phyloP scores from a whole-genome alignment of 306 rosid species.

The Glycine soja region DNA sequence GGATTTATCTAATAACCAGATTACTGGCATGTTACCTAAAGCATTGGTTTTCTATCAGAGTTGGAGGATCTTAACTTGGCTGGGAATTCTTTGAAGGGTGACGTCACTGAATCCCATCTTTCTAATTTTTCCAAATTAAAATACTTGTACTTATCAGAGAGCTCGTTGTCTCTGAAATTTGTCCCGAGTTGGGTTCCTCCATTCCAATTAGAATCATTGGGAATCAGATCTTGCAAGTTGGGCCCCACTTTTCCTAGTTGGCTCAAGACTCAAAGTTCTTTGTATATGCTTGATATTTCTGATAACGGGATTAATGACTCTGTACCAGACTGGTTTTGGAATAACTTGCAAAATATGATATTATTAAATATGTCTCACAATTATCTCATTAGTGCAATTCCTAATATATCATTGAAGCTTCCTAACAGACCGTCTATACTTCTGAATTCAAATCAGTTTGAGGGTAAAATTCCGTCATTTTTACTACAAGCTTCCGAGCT shows the following conservation, averaged over 20 bases:
- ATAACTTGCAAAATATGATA: rapidly evolving
- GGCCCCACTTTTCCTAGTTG: conserved; percentile 36
- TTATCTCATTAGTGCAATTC: conserved; percentile 17
- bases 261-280: background rate
- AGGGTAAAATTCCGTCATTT: background rate
- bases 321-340: conserved; percentile 38
- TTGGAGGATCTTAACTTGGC: rapidly evolving
- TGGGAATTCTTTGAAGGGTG: background rate
- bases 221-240: conserved; percentile 10
- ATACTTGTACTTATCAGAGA: rapidly evolving
- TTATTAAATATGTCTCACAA: background rate
- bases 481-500: background rate
- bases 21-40: background rate
- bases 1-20: background rate
- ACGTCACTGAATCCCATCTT: background rate
- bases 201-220: background rate
- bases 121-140: background rate
- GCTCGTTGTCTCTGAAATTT: background rate
- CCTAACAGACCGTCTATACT: rapidly evolving
- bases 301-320: background rate
- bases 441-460: conserved; percentile 37
- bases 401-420: background rate
- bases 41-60: background rate
- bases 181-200: conserved; percentile 20
- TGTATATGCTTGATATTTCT: background rate